phyloP scores from a whole-genome alignment of 345 rosid genomes.

The Sisymbrium irio region DNA sequence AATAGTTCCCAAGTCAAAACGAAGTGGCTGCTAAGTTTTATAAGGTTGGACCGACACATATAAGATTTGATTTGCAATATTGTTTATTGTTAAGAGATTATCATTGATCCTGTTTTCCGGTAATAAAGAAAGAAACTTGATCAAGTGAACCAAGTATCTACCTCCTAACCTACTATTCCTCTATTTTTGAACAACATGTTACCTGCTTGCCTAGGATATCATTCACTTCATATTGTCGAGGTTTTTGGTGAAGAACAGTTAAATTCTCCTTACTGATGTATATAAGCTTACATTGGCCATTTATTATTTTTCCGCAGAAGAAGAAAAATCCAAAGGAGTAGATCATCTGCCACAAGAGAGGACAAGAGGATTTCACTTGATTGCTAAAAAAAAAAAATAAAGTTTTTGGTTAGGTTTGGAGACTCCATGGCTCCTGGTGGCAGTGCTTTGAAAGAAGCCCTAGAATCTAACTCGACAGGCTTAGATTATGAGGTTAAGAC shows the following conservation, averaged over 20 bases:
- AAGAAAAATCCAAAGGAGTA: background rate
- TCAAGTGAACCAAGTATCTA: constrained; percentile 28
- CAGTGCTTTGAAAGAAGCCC: constrained; percentile 47
- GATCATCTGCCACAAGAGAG: constrained; percentile 6
- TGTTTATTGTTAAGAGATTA: constrained; percentile 5
- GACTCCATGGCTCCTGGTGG: constrained; percentile 58
- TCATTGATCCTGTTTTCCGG: background rate
- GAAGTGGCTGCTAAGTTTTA: background rate
- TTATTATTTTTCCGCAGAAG: constrained; percentile 19
- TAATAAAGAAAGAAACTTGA: constrained; percentile 15
- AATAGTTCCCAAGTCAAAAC: background rate
- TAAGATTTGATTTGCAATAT: background rate
- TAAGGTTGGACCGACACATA: background rate
- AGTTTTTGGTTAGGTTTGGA: constrained; percentile 4
- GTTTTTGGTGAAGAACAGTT: constrained; percentile 9
- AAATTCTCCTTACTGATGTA: background rate
- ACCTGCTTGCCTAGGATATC: constrained; percentile 16
- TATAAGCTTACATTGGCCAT: constrained; percentile 14
- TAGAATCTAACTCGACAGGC: constrained; percentile 44
- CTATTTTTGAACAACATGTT: constrained; percentile 8
- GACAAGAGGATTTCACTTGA: background rate
- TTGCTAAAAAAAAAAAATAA: background rate
- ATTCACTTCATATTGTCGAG: background rate
- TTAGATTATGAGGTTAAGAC: constrained; percentile 48
- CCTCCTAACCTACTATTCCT: constrained; percentile 19